Percentiles rank a stretch among this genome's conserved stretches.
These are phyloP conservation scores for Colletotrichum cuscutae DNA, from an alignment of 2,329 filamentous ascomycete genomes.

Conservation along the genomic window DNA sequence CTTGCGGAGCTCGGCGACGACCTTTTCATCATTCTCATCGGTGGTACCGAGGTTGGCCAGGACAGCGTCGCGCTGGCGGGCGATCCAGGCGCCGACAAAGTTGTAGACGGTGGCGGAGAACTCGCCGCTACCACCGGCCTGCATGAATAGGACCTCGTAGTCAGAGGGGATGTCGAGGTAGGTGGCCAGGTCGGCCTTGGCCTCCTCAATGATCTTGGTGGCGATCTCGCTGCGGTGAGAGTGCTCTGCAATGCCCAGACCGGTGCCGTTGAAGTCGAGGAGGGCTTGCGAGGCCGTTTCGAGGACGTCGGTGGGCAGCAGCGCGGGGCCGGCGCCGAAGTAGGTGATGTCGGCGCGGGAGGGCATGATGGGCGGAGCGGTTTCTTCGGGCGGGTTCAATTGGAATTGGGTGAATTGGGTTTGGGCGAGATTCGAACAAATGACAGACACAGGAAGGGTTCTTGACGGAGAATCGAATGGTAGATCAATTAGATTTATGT, in stretches of 20 bases:
- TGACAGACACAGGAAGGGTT: not conserved
- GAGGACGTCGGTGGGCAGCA: conserved; percentile 83
- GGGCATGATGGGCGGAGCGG: conserved; percentile 64
- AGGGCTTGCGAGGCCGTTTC: conserved; percentile 81
- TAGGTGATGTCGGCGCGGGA: conserved; percentile 80
- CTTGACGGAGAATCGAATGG: not conserved
- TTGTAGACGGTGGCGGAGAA: conserved; percentile 90
- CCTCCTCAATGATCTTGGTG: conserved; percentile 79
- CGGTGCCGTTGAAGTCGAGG: conserved; percentile 82
- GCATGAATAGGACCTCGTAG: conserved; percentile 91
- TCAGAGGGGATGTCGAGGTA: conserved; percentile 86
- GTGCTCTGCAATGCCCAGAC: conserved; percentile 88
- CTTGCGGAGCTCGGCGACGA: conserved; percentile 69
- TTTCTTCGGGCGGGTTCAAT: not conserved
- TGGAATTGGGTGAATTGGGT: not conserved
- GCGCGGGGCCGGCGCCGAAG: conserved; percentile 92
- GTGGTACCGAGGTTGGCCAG: conserved; percentile 61
- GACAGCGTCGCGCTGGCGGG: conserved; percentile 70
- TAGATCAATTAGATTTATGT: conserved; percentile 10
- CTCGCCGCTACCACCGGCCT: conserved; percentile 85
- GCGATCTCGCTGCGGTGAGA: conserved; percentile 87
- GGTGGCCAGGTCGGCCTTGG: conserved; percentile 77
- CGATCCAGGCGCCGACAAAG: conserved; percentile 84
- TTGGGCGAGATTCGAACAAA: not conserved
- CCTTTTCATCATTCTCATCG: conserved; percentile 57